A percentile compares a stretch with the other conserved stretches of the same genome.
Evolutionary conservation across 1,139 yeast species (phyloP).

Genomic region (Yamadazyma kanchanaburiensis): DNA sequence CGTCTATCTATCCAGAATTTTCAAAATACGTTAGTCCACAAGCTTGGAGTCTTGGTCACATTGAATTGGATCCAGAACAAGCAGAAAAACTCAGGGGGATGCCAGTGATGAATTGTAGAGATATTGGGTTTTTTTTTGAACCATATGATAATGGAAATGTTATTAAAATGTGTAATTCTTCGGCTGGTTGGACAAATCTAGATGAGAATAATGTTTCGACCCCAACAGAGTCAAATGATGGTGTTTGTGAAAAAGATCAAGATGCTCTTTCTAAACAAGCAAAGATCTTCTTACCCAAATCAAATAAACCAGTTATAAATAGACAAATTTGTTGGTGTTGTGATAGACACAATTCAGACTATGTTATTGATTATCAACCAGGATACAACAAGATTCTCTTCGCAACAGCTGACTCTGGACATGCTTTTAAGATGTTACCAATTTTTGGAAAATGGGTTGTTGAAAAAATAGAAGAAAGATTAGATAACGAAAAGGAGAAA

Average conservation of each 20-base stretch:
- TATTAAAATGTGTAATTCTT: slow-evolving; percentile 17
- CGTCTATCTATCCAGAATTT: slow-evolving; percentile 27
- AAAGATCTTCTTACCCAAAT: slow-evolving; percentile 11
- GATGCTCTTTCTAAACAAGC: slow-evolving; percentile 10
- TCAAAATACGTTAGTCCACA: slow-evolving; percentile 19
- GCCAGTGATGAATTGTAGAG: slow-evolving; percentile 40
- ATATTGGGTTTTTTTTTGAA: slow-evolving; percentile 28
- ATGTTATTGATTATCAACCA: slow-evolving; percentile 17
- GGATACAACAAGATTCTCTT: slow-evolving; percentile 11
- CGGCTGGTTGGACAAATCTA: slow-evolving; percentile 17
- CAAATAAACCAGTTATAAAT: slow-evolving; percentile 11
- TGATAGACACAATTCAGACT: slow-evolving; percentile 16
- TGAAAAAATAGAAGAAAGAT: slow-evolving; percentile 7
- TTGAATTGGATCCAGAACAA: slow-evolving; percentile 30
- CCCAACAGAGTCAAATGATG: slow-evolving; percentile 14
- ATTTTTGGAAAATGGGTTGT: slow-evolving; percentile 15
- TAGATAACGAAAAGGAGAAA: slow-evolving; percentile 5
- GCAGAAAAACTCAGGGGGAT: slow-evolving; percentile 23
- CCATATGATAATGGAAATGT: slow-evolving; percentile 19
- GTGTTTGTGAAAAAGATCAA: slow-evolving; percentile 11
- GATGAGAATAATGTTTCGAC: slow-evolving; percentile 8
- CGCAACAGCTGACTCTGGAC: slow-evolving; percentile 20
- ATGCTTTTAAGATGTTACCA: slow-evolving; percentile 17
- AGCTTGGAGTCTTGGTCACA: slow-evolving; percentile 41
- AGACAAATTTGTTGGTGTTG: slow-evolving; percentile 20